These are phyloP conservation scores for Penicillium fuscoglaucum DNA, from an alignment of 2,329 filamentous ascomycete genomes.

Conservation along the genomic window DNA sequence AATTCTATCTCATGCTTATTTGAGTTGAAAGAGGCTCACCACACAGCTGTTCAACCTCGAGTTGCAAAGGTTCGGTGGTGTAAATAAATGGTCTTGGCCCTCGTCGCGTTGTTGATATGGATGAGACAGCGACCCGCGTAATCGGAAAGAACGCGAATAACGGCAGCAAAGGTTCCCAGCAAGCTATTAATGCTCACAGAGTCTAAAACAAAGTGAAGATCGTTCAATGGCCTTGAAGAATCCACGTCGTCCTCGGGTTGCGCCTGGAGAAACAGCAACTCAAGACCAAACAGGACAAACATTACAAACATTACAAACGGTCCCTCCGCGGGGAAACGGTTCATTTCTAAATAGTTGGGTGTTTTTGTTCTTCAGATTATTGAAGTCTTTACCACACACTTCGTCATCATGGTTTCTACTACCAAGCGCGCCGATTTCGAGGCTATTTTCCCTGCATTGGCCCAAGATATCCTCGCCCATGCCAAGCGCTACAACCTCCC, in stretches of 20 bases:
- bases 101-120: background rate
- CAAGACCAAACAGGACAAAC: constrained; percentile 8
- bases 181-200: background rate
- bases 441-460: constrained; percentile 80
- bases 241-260: background rate
- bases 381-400: background rate
- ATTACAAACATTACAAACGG: constrained; percentile 30
- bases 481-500: constrained; percentile 81
- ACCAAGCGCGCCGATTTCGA: constrained; percentile 76
- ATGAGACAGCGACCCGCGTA: background rate
- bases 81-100: constrained; percentile 6
- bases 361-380: constrained; percentile 12
- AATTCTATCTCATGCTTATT: background rate
- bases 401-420: constrained; percentile 64
- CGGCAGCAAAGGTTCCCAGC: accelerated
- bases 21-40: background rate
- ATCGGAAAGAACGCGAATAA: no score
- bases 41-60: background rate
- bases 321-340: constrained; percentile 22
- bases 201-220: background rate
- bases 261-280: constrained; percentile 8
- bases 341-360: constrained; percentile 1
- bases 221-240: background rate
- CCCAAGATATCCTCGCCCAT: constrained; percentile 77
- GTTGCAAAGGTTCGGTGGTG: background rate